Evolutionary conservation across 1,139 yeast genomes (phyloP), one percentile per base, ranked within the genome.

Genomic region (Lodderomyces metapsilosis): DNA sequence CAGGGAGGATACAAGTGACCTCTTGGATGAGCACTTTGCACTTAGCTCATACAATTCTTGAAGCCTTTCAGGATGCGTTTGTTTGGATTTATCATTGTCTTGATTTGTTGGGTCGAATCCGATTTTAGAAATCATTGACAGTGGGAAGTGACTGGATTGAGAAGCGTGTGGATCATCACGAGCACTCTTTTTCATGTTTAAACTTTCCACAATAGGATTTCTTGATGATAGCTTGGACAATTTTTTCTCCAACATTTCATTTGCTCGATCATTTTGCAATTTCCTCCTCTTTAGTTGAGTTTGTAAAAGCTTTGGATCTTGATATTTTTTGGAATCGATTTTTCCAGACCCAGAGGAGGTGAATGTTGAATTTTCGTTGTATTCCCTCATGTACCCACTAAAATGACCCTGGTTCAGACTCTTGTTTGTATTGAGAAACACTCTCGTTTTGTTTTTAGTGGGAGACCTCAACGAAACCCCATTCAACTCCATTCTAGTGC

Each of bases 401-500:
- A 15, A 31, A 39, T 38, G n/a, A n/a, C 27, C 13, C 37, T 8
- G 22, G 8, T 17, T 21, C 25, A 15, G 39, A 21, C 25, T 17
- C 12, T 35, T 25, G 16, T 35, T 35, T n/a, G 12, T 35, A 11
- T 24, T 21, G 33, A 34, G 30, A 20, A 20, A 63, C 46, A 60
- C 51, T 4, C 59, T 56, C 24, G 57, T 58, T n/a, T 56, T 59
- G 13, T 50, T 51, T 42, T 59, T 50, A 37, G 52, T 52, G 0
- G 74, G 76, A 2, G 72, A 64, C 51, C 62, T 62, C 61, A 67
- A 52, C 46, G 78, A 69, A 20, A 75, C 74, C 2, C 88, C 83
- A 51, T 81, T 85, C 42, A 89, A 68, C 59, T 88, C 96, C 73
- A 87, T 78, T 51, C 97, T 68, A 44, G 78, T 71, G 0, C 79